A percentile compares a stretch with the other conserved stretches of the same genome.
These are phyloP conservation scores for Fusarium burgessii DNA, from an alignment of 2,329 filamentous ascomycete genomes.

Conservation along the genomic window DNA sequence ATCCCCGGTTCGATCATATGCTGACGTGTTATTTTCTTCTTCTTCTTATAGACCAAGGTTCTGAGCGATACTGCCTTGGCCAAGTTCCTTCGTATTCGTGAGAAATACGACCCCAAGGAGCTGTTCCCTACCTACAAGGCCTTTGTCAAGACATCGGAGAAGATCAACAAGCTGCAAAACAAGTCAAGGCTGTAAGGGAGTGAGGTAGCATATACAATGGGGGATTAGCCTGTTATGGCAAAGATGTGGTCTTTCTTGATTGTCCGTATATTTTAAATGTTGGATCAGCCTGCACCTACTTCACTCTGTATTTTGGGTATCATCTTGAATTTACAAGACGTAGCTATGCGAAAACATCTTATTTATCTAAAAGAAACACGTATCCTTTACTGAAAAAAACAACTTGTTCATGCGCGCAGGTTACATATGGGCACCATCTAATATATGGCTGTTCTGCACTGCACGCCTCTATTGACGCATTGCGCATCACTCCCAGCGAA, in stretches of 20 bases:
- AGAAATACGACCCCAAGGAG: constrained; percentile 1
- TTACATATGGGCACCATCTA: no score
- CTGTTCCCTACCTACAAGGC: background rate
- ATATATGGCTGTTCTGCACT: background rate
- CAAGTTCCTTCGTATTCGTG: constrained; percentile 1
- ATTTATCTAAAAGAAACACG: no score
- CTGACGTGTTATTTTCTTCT: background rate
- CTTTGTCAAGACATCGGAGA: constrained; percentile 1
- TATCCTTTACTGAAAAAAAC: no score
- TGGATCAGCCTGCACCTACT: background rate
- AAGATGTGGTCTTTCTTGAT: background rate
- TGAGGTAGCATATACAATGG: background rate
- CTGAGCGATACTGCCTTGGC: background rate
- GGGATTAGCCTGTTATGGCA: background rate
- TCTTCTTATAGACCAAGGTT: background rate
- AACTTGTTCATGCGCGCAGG: background rate
- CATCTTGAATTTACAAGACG: no score
- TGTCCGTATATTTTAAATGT: background rate
- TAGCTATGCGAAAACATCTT: background rate
- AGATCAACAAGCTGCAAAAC: background rate
- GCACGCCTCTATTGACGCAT: background rate
- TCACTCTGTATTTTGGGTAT: background rate
- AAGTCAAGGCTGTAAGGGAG: background rate
- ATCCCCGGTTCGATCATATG: accelerated
- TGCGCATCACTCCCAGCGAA: background rate